phyloP scores from a whole-genome alignment of 164 flowering plant genomes.

The Stephania yunnanensis region DNA sequence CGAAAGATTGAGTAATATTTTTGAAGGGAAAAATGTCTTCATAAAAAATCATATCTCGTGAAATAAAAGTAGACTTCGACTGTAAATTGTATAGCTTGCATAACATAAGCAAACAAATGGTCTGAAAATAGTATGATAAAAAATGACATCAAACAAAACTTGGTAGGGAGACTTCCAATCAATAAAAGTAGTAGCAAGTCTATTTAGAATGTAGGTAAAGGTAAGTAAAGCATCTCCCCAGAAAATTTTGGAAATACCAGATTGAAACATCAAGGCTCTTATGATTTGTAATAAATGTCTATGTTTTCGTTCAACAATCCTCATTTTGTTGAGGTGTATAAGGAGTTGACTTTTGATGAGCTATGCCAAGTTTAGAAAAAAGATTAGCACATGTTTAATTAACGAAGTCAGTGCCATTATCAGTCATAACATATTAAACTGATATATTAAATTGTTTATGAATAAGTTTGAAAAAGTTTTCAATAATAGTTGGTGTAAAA shows the following conservation, averaged over 20 bases:
- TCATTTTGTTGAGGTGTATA: constrained; percentile 5
- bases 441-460: neutral
- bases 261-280: no score
- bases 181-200: neutral
- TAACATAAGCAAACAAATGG: neutral
- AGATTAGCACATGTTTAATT: neutral
- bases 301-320: neutral
- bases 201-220: neutral
- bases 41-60: no score
- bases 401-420: constrained; percentile 1
- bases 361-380: neutral
- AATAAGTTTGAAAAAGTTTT: neutral
- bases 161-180: neutral
- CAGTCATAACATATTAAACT: neutral
- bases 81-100: neutral
- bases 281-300: no score
- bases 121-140: neutral
- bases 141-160: neutral
- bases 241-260: no score
- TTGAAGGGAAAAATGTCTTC: no score
- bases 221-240: neutral
- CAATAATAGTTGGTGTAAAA: neutral
- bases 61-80: neutral
- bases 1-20: neutral
- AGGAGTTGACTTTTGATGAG: neutral